phyloP scores from a whole-genome alignment of 495 filamentous ascomycete species.

The Aspergillus hancockii region DNA sequence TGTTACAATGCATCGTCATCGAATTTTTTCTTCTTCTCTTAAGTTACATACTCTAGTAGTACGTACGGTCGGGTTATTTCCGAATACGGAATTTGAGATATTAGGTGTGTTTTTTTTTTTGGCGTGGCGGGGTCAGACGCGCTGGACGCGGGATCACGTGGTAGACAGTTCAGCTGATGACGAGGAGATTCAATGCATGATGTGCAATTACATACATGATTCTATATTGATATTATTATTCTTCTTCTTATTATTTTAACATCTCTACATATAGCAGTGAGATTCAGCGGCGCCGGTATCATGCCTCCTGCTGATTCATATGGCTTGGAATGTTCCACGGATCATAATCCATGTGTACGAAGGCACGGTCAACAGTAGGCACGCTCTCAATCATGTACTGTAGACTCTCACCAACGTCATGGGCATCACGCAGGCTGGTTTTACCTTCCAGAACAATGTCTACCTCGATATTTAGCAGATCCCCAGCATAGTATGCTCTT shows the following conservation, averaged over 20 bases:
- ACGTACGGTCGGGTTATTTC: neutral
- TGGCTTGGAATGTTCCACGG: slow-evolving; percentile 82
- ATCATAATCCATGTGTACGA: slow-evolving; percentile 83
- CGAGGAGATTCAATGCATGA: too few relatives aligned
- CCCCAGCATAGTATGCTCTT: slow-evolving; percentile 85
- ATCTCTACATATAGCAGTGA: neutral
- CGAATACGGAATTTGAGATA: neutral
- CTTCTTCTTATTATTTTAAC: too few relatives aligned
- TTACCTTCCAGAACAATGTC: slow-evolving; percentile 80
- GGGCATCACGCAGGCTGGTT: slow-evolving; percentile 78
- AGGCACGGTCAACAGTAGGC: slow-evolving; percentile 67
- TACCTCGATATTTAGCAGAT: slow-evolving; percentile 85
- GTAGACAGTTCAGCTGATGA: neutral
- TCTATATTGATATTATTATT: too few relatives aligned
- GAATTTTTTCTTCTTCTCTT: neutral
- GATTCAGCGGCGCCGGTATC: neutral
- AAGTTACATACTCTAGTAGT: neutral
- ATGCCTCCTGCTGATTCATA: slow-evolving; percentile 62
- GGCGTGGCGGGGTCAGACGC: neutral
- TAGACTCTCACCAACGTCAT: slow-evolving; percentile 85
- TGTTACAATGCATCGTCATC: neutral
- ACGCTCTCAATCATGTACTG: slow-evolving; percentile 91
- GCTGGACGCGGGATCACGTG: slow-evolving; percentile 8
- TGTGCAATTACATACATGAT: too few relatives aligned
- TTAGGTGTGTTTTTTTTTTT: neutral